Percentiles rank a stretch among this genome's conserved stretches.
These are phyloP conservation scores for Paramarasmius palmivorus DNA, from an alignment of 1,284 basidiomycete genomes.

Conservation along the genomic window DNA sequence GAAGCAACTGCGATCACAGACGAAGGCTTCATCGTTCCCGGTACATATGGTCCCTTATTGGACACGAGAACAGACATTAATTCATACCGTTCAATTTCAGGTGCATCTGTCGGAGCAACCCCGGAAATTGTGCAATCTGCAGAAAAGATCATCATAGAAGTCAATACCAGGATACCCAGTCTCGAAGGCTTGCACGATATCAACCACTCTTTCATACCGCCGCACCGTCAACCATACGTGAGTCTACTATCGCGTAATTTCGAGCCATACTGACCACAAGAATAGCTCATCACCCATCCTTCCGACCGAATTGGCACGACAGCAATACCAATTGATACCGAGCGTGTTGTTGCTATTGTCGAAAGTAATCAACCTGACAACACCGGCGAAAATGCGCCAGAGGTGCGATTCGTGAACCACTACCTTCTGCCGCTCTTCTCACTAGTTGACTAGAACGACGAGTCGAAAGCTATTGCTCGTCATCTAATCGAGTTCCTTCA, in stretches of 20 bases:
- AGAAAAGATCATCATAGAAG: conserved; percentile 54
- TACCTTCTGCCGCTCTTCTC: background rate
- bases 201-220: conserved; percentile 45
- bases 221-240: conserved; percentile 49
- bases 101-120: conserved; percentile 51
- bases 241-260: too few relatives aligned
- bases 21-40: conserved; percentile 50
- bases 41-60: too few relatives aligned
- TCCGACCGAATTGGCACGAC: conserved; percentile 46
- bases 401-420: conserved; percentile 25
- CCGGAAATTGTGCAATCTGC: conserved; percentile 51
- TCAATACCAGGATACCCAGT: conserved; percentile 47
- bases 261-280: too few relatives aligned
- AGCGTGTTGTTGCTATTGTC: conserved; percentile 49
- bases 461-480: conserved; percentile 40
- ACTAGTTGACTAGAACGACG: conserved; percentile 38
- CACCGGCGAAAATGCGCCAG: conserved; percentile 47
- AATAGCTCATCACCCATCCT: conserved; percentile 44
- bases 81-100: too few relatives aligned
- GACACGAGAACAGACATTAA: too few relatives aligned
- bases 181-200: conserved; percentile 52
- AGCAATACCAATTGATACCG: conserved; percentile 49
- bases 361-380: conserved; percentile 48
- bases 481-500: conserved; percentile 51
- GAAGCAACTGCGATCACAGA: conserved; percentile 54